Percentiles rank a stretch among this genome's conserved stretches.
Conservation (phyloP, 768 basidiomycete genomes). For the Megacollybia marginata region DNA sequence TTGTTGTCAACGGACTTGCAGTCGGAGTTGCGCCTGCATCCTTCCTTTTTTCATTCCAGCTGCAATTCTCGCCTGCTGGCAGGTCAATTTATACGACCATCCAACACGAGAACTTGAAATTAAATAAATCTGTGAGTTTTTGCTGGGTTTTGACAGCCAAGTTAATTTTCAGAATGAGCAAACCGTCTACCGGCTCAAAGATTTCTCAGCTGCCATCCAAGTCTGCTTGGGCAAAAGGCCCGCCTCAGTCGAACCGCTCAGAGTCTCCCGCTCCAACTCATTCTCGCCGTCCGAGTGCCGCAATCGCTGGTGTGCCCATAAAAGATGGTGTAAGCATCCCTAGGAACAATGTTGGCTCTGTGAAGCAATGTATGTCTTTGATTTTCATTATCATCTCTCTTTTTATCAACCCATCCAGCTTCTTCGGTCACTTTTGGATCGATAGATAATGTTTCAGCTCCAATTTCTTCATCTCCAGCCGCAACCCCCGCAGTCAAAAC, state of each 20-base stretch:
- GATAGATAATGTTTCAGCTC: conserved; percentile 72
- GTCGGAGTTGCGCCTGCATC: too few relatives aligned
- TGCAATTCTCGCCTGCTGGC: conserved; percentile 77
- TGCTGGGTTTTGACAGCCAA: too few relatives aligned
- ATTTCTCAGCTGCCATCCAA: conserved; percentile 67
- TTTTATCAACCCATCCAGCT: conserved; percentile 26
- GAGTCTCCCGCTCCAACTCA: conserved; percentile 76
- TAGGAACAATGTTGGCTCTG: conserved; percentile 54
- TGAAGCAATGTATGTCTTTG: conserved; percentile 55
- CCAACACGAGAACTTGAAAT: conserved; percentile 51
- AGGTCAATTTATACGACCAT: conserved; percentile 84
- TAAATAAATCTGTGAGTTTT: conserved; percentile 27
- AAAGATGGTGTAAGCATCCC: conserved; percentile 76
- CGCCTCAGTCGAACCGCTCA: conserved; percentile 72
- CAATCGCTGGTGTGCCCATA: conserved; percentile 64
- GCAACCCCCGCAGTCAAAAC: conserved; percentile 56
- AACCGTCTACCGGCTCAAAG: conserved; percentile 73
- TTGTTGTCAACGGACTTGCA: too few relatives aligned
- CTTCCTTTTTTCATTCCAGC: conserved; percentile 27
- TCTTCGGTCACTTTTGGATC: conserved; percentile 83
- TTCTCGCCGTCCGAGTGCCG: conserved; percentile 71
- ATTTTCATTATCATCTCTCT: conserved; percentile 1
- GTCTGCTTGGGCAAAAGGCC: conserved; percentile 91
- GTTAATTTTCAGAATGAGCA: conserved; percentile 73
- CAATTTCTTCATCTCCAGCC: conserved; percentile 80